A percentile compares a stretch with the other conserved stretches of the same genome.
phyloP scores from a whole-genome alignment of 768 basidiomycete species.

The Podaxis rugospora region DNA sequence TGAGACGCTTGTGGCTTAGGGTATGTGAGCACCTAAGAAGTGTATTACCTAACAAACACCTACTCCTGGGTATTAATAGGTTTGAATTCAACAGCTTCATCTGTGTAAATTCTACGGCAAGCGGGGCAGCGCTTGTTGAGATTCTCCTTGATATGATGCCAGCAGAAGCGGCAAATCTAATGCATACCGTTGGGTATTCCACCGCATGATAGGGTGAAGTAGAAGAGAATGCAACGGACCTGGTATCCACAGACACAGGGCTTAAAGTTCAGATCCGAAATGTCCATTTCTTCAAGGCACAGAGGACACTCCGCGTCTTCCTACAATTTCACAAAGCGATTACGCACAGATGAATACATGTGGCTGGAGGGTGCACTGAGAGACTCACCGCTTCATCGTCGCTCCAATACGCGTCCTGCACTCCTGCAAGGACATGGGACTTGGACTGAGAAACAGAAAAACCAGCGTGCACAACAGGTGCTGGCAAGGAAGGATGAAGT shows the following conservation, averaged over 20 bases:
- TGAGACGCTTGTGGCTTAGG: conserved; percentile 86
- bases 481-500: conserved; percentile 58
- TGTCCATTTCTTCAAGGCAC: conserved; percentile 98
- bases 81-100: conserved; percentile 92
- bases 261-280: conserved; percentile 98
- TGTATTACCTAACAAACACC: conserved; percentile 30
- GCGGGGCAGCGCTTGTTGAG: conserved; percentile 96
- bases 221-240: conserved; percentile 35
- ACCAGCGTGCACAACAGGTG: conserved; percentile 68
- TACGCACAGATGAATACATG: conserved; percentile 8
- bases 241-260: conserved; percentile 99
- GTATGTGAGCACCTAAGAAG: conserved; percentile 12
- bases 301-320: conserved; percentile 98
- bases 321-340: conserved; percentile 35
- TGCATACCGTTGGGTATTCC: conserved; percentile 12
- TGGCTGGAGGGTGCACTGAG: conserved; percentile 7
- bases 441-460: conserved; percentile 75
- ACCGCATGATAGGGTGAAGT: not conserved
- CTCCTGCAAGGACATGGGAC: conserved; percentile 82
- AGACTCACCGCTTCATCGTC: conserved; percentile 78
- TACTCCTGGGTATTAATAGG: conserved; percentile 94
- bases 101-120: conserved; percentile 88
- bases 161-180: conserved; percentile 98
- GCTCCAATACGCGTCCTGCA: conserved; percentile 97
- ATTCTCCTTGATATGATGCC: conserved; percentile 97